Conservation (phyloP, 331 rosid species). For the Telfairia occidentalis region DNA sequence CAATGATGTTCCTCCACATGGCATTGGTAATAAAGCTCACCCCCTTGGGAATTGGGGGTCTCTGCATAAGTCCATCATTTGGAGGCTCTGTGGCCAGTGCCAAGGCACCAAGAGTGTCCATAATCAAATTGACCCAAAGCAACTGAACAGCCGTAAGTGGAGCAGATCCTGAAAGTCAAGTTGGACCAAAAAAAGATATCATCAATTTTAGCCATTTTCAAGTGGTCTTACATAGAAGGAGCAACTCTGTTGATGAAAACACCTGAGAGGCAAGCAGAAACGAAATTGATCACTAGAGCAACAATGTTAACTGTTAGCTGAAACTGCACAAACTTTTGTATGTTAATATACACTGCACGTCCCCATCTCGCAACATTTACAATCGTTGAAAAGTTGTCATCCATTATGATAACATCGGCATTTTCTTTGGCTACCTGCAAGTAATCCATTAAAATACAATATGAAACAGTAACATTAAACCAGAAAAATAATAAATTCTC, state of each 20-base stretch:
- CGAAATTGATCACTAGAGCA: slow-evolving; percentile 72
- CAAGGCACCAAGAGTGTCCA: slow-evolving; percentile 94
- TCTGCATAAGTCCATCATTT: slow-evolving; percentile 51
- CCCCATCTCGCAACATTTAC: slow-evolving; percentile 86
- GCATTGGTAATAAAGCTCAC: slow-evolving; percentile 63
- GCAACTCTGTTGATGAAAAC: slow-evolving; percentile 14
- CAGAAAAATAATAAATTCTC: neutral
- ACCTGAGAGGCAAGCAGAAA: slow-evolving; percentile 91
- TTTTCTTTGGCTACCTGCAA: slow-evolving; percentile 88
- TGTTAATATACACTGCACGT: slow-evolving; percentile 85
- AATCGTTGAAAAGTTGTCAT: slow-evolving; percentile 77
- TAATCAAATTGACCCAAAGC: slow-evolving; percentile 97
- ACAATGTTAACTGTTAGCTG: slow-evolving; percentile 90
- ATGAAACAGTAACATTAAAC: neutral
- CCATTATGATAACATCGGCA: slow-evolving; percentile 81
- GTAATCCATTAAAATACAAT: neutral
- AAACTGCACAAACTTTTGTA: slow-evolving; percentile 91
- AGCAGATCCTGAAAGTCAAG: slow-evolving; percentile 62
- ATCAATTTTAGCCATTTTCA: neutral
- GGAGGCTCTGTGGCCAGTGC: slow-evolving; percentile 97
- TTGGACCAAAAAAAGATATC: slow-evolving; percentile 4
- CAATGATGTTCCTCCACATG: slow-evolving; percentile 95
- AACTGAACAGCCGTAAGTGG: slow-evolving; percentile 92
- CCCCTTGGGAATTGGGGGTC: slow-evolving; percentile 60
- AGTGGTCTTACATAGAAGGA: slow-evolving; percentile 5